Evolutionary conservation across 2,329 filamentous ascomycete species (phyloP), one percentile per base, ranked within the genome.

Genomic region (Epichloe scottii): DNA sequence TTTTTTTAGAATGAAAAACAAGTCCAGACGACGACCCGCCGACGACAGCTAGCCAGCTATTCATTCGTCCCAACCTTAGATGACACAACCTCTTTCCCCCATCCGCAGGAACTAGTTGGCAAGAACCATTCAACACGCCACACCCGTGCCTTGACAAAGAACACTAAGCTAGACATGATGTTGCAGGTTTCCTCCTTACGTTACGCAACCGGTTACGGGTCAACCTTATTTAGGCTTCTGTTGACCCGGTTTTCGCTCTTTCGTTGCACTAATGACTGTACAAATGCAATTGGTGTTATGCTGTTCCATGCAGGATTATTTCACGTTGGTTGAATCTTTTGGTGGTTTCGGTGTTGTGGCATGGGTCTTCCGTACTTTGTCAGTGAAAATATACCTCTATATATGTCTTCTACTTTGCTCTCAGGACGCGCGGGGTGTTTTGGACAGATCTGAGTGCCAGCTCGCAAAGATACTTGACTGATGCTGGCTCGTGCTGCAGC

Each of bases 81-180:
- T 42, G 40, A 5, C 40, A 42, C 40, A 37, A 38, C 17, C 37
- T 4, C n/a, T 30, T 38, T 43, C 19, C 41, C 30, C 41, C 48
- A 46, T 33, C 6, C 15, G 34, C 7, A 11, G 30, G 30, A 34
- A 21, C n/a, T 19, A 17, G 12, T 7, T 17, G 23, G 34, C 37
- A 26, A 45, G 37, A 39, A 34, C 12, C 3, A 33, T 41, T 35
- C 19, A 33, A 26, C 34, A 40, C 19, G 30, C 43, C 35, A 46
- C 21, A 49, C 49, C 49, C 47, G 48, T 45, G 48, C 51, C 50
- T 51, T 50, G 51, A 50, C 48, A 46, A 49, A 54, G 23, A 52
- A 51, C 49, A 51, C 47, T 52, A 50, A 49, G 53, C 50, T 48
- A 56, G 53, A 49, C 48, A 42, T 46, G 43, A 43, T 44, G 49